Evolutionary conservation across 78 protist genomes (phyloP), one percentile per base, ranked within the genome.

Genomic region (Diacronema lutheri): DNA sequence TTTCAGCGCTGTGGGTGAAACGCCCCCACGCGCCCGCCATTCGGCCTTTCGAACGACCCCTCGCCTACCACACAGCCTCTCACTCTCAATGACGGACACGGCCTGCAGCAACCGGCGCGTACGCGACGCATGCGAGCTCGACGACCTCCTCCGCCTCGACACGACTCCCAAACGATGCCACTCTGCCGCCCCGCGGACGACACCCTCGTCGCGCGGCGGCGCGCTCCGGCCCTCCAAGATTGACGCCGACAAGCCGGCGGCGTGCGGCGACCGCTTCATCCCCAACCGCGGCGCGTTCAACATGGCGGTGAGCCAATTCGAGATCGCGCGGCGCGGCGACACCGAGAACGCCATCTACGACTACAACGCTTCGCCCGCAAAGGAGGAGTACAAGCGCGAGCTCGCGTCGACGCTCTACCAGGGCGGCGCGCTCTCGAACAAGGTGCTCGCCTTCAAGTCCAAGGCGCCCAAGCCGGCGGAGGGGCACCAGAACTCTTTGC

Each of bases 401-500:
- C 89, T 90, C 58, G 80, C 82, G 1, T 61, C 12, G 23, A 44
- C 88, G 6, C 71, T 90, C 72, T 4, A 37, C 21, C 29, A 46
- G 25, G 38, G 69, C 0, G 73, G 37, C 38, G 68, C 40, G 26
- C 31, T 10, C 33, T 14, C 25, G 25, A 10, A 10, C 25, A 29
- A 95, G 90, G 85, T 95, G 44, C 91, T 97, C 56, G 91, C 97
- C 14, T 93, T 88, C 90, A 88, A 94, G 89, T 44, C 89, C 62
- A 94, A 95, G 90, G 97, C 97, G 21, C 96, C 96, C 41, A 56
- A 56, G 64, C 89, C 95, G 11, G 35, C 65, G 26, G 94, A 66
- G 35, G 90, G 90, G 26, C 60, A 89, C 72, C 62, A 68, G 66
- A 86, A 80, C 83, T 62, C 41, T 56, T 81, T 83, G 25, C 73